Evolutionary conservation across 768 basidiomycete genomes (phyloP), one percentile per base, ranked within the genome.

Genomic region (Pisolithus sp.): DNA sequence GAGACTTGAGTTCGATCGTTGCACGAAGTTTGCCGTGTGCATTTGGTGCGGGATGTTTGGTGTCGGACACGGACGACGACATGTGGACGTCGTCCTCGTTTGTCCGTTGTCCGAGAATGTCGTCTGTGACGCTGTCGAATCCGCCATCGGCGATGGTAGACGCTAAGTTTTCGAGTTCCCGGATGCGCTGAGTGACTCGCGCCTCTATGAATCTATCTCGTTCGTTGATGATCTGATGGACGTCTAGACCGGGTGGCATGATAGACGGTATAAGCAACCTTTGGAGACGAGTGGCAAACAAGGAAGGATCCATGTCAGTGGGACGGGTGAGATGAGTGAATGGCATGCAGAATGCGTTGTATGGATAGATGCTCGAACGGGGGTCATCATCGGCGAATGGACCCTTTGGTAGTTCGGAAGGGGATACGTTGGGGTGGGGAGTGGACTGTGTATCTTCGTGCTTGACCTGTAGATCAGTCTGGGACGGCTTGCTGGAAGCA

Each of bases 181-280:
- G 79, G 49, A 95, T 85, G 34, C 96, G 83, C 68, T 96, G 91
- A 38, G 83, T 78, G 47, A 97, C 82, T 20, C 95, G 83, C 4
- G 89, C 86, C 61, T 96, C 90, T 51, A 98, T 82, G 67, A 83
- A 94, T 9, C 90, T 80, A 57, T 95, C 91, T 6, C 95, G 83
- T 69, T 99, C 96, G 56, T 90, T 86, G 61, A 93, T 77, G 54
- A 97, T 78, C 57, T 91, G 82, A 59, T 94, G 86, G 4, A 94
- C 89, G 66, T 99, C 96, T 28, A 99, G 81, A 15, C 95, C 95
- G 9, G 78, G 71, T 0, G 96, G 95, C 82, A 91, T 89, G 55
- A 97, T 72, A 7, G 88, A 88, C 0, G 96, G 96, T 18, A 98
- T 77, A 40, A 97, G 72, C 21, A 92, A 78, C 3, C 88, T 79